Base-by-base conservation (phyloP, 345 rosid species). In the Eucalyptus cloeziana region DNA sequence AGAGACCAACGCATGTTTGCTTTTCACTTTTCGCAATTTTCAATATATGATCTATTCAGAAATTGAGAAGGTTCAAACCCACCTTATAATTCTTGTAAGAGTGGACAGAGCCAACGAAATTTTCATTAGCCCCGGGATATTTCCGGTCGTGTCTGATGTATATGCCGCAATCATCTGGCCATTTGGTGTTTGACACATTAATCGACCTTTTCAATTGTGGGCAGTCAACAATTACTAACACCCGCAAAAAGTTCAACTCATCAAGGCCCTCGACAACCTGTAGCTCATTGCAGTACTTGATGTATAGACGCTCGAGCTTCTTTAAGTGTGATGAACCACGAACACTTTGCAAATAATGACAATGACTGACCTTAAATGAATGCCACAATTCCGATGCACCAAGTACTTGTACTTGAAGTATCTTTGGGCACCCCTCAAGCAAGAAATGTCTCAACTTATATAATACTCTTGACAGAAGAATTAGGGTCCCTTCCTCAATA, bases 291-390 rank as follows among this genome's bases (percentile, higher is more conserved):
- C 64, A 58, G 6, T 0, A 0, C n/a, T 0, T 0, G 30, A 58
- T 25, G 6, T 2, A 0, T 10, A 58, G 3, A 10, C 0, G 0
- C n/a, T 4, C 2, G 14, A 58, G 64, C n/a, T 58, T 58, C 64
- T 58, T 58, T 58, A 58, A 10, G 64, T 25, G 30, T 58, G 64
- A 58, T 25, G 25, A 24, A 58, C 64, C 64, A 58, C 64, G 3
- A 58, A 58, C n/a, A 58, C 64, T 25, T 58, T 25, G 64, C 14
- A 58, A 58, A 58, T 24, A 10, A 58, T 0, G 3, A 58, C n/a
- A 58, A 1, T 0, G 0, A 0, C 0, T 0, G 6, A 24, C n/a
- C 0, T 0, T 0, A 24, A 58, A 58, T 21, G 27, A 4, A 1
- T 4, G 16, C 37, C 10, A 4, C 76, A n/a, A 15, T 64, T 64